Percentiles rank a stretch among this genome's conserved stretches.
Evolutionary conservation across 352 stramenopile species (phyloP).

Genomic region (Globisporangium alternatum): DNA sequence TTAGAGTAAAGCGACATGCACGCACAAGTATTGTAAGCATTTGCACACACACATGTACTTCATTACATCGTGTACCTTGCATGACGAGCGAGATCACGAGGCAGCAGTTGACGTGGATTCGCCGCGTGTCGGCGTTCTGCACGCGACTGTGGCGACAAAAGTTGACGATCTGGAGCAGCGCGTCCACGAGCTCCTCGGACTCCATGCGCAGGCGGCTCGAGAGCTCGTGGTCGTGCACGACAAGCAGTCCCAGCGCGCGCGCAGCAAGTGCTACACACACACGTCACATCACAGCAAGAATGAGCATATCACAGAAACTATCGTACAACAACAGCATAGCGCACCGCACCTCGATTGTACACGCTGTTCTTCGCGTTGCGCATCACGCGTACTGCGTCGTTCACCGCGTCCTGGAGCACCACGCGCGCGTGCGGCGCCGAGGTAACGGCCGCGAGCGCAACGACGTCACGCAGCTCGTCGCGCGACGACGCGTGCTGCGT

Average conservation of each 20-base stretch:
- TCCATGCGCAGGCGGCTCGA: constrained; percentile 48
- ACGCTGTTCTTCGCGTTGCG: constrained; percentile 69
- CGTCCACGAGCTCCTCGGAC: constrained; percentile 65
- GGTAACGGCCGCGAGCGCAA: constrained; percentile 25
- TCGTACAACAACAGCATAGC: background rate
- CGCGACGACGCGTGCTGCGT: constrained; percentile 44
- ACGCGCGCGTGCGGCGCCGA: constrained; percentile 3
- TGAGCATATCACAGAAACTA: background rate
- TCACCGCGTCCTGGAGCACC: constrained; percentile 17
- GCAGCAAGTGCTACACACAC: constrained; percentile 45
- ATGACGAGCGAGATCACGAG: constrained; percentile 85
- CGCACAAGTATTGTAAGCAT: background rate
- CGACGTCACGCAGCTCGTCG: constrained; percentile 32
- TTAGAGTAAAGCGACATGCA: background rate
- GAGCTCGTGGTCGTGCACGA: constrained; percentile 37
- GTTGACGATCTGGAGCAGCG: constrained; percentile 67
- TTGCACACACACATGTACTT: background rate
- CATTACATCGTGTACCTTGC: constrained; percentile 27
- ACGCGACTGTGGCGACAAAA: constrained; percentile 45
- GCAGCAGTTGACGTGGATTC: constrained; percentile 81
- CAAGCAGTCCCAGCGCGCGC: constrained; percentile 60
- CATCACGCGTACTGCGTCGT: constrained; percentile 36
- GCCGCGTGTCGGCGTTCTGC: constrained; percentile 53
- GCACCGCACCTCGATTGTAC: constrained; percentile 40
- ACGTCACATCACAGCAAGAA: background rate